Evolutionary conservation across 352 stramenopile species (phyloP).

Genomic region (Globisporangium uncinulatum): DNA sequence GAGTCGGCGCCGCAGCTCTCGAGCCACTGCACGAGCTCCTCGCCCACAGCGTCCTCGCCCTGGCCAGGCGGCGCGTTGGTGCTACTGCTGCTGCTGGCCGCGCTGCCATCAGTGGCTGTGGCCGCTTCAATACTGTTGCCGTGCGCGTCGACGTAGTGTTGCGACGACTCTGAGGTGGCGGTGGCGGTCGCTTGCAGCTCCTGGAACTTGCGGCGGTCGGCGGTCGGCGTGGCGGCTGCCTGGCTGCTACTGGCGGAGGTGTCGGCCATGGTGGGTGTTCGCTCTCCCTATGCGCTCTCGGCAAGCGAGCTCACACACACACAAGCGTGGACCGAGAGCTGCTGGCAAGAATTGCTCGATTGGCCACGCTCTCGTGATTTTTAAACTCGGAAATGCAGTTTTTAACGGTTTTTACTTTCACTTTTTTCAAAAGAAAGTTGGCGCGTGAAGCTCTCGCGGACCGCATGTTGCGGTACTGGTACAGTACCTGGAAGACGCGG

Average conservation of each 20-base stretch:
- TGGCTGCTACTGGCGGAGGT: neutral
- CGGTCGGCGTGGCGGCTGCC: slow-evolving; percentile 5
- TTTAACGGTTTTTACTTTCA: neutral
- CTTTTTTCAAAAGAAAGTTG: no score
- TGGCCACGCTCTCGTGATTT: neutral
- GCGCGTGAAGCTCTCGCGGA: no score
- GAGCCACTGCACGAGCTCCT: slow-evolving; percentile 74
- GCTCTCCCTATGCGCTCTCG: no score
- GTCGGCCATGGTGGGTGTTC: no score
- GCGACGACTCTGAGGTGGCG: slow-evolving; percentile 4
- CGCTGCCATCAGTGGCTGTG: neutral
- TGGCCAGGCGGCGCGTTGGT: slow-evolving; percentile 13
- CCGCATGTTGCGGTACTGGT: no score
- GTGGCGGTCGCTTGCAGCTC: slow-evolving; percentile 21
- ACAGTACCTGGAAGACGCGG: no score
- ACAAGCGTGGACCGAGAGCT: neutral
- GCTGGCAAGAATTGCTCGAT: neutral
- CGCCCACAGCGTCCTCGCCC: slow-evolving; percentile 38
- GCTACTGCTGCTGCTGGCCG: slow-evolving; percentile 8
- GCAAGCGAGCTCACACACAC: no score
- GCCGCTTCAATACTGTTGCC: slow-evolving; percentile 8
- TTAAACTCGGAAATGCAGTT: no score
- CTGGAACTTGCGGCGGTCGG: slow-evolving; percentile 33
- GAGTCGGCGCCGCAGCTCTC: slow-evolving; percentile 64
- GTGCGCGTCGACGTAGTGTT: slow-evolving; percentile 11